Base-by-base conservation (phyloP, 768 basidiomycete genomes). In the Nevesoporus exiguus region DNA sequence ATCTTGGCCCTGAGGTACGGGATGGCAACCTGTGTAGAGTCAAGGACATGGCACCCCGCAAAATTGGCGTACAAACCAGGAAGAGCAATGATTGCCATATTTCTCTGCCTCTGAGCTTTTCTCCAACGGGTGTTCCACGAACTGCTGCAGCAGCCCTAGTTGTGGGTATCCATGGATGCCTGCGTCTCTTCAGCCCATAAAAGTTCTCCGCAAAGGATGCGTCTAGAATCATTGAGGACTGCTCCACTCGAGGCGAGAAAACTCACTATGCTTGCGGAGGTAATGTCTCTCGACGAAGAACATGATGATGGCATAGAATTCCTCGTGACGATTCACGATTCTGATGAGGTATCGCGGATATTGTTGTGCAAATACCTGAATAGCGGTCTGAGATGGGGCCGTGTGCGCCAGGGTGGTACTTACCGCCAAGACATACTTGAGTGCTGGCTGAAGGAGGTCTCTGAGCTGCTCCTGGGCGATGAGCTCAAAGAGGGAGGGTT, bases 121-220 rank as follows among this genome's bases (percentile, higher is more conserved):
- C 89, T 61, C 83, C 84, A 3, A 73, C 62, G 11, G 84, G 81
- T 30, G 85, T 71, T 3, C 84, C 82, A 13, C 82, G 85, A 10
- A 88, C 84, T 37, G 88, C 90, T 25, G 80, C 80, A 40, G 75
- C 73, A 1, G 85, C 80, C 51, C 89, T 79, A 39, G 87, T 82
- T 2, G 82, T 83, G 57, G 86, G 80, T 58, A 91, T 83, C 61
- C 81, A 80, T 4, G 90, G 87, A 52, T 79, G 76, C 34, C 89
- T 74, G 54, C 92, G 77, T 40, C 94, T 75, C 66, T 93, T 93
- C 44, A 99, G 72, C 0, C 92, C 92, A 71, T 98, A 98, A 68
- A 99, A 98, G 63, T 96, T 90, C 71, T 98, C 96, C 5, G 96
- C 80, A 65, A 98, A 95, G 1, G 93, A 93, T 21, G 95, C 91